A percentile compares a stretch with the other conserved stretches of the same genome.
phyloP scores from a whole-genome alignment of 192 early-diverging fungal species.

The Rhizophagus sp. region DNA sequence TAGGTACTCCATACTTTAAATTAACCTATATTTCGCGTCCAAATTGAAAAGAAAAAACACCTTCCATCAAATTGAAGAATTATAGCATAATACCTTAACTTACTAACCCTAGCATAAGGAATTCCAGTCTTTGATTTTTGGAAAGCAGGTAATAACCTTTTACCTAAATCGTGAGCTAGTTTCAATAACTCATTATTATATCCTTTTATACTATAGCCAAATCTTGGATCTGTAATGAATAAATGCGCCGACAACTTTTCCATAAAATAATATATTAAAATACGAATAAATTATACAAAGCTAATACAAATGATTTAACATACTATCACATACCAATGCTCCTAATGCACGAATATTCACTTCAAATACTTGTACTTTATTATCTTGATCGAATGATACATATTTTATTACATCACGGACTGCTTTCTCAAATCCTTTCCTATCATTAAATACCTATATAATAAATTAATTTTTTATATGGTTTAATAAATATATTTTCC shows the following conservation, averaged over 20 bases:
- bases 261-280: neutral
- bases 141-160: slow-evolving; percentile 88
- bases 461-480: neutral
- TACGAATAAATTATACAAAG: neutral
- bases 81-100: neutral
- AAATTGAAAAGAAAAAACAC: neutral
- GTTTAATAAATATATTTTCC: neutral
- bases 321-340: slow-evolving; percentile 53
- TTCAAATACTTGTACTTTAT: slow-evolving; percentile 94
- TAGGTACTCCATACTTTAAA: slow-evolving; percentile 69
- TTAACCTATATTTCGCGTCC: slow-evolving; percentile 50
- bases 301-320: neutral
- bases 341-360: slow-evolving; percentile 90
- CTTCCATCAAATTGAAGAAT: neutral
- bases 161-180: slow-evolving; percentile 77
- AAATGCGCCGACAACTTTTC: slow-evolving; percentile 79
- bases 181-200: slow-evolving; percentile 82
- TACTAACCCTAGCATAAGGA: slow-evolving; percentile 75
- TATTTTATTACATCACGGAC: slow-evolving; percentile 63
- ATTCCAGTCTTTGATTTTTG: slow-evolving; percentile 73
- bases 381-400: slow-evolving; percentile 79
- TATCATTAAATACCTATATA: slow-evolving; percentile 64
- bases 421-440: slow-evolving; percentile 62
- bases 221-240: slow-evolving; percentile 68
- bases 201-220: slow-evolving; percentile 57